These are phyloP conservation scores for Citrus mangshanensis DNA, from an alignment of 345 rosid species.

Conservation along the genomic window DNA sequence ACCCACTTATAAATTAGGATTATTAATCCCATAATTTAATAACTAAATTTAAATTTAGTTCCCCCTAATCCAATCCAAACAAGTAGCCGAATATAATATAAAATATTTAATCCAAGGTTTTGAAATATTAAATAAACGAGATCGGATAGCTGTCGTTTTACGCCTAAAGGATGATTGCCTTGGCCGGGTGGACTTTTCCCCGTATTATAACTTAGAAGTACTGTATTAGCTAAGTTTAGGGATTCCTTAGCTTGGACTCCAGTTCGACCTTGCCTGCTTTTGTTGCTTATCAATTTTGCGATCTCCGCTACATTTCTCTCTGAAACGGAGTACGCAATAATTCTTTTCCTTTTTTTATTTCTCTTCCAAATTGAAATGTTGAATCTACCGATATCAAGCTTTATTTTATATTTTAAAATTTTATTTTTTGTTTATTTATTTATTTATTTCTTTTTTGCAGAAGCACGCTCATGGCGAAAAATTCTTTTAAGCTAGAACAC, in stretches of 20 bases:
- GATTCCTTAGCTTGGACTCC: not conserved
- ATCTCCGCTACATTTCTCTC: not conserved
- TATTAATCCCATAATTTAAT: no score
- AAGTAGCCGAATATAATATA: no score
- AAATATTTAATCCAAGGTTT: no score
- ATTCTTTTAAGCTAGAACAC: no score
- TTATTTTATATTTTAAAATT: no score
- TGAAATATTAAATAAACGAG: not conserved
- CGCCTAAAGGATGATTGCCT: not conserved
- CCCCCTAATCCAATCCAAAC: rapidly evolving
- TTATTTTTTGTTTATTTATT: no score
- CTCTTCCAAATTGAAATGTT: no score
- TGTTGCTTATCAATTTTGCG: not conserved
- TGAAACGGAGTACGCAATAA: not conserved
- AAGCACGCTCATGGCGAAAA: no score
- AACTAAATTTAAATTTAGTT: no score
- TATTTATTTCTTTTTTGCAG: no score
- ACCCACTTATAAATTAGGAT: no score
- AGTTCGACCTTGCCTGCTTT: not conserved
- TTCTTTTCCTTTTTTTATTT: not conserved
- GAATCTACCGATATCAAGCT: no score
- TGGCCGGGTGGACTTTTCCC: not conserved
- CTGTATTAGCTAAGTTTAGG: not conserved
- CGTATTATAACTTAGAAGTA: not conserved
- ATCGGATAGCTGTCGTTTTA: not conserved